Evolutionary conservation across 495 filamentous ascomycete genomes (phyloP), one percentile per base, ranked within the genome.

Genomic region (Cladorrhinum samala): DNA sequence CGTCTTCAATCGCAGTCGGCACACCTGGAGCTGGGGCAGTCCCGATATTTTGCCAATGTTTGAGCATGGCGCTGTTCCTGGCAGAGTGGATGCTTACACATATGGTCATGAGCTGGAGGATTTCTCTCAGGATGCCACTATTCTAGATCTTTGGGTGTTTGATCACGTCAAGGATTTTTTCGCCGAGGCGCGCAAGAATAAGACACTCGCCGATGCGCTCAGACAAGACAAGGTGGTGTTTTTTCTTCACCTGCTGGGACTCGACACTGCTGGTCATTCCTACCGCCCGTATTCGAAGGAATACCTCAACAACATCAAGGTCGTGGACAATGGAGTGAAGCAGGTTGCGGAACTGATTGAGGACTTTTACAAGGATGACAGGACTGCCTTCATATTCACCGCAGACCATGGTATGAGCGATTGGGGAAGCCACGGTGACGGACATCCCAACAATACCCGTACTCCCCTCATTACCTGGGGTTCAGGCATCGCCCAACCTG

Each of bases 341-440:
- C 83, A 95, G 65, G 84, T 95, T 39, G 84, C 86, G 14, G 78
- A 84, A 54, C 62, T 96, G 36, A 83, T 96, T 36, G 83, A 93
- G 11, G 82, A 91, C 21, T 99, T 97, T 65, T 99, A 96, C 61
- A 76, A 68, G n/a, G 94, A 99, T 65, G 86, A 78, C 11, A 84
- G 93, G 71, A 96, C 94, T 0, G 89, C 94, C 1, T 99, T 88
- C 63, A 82, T 99, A 13, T 99, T 99, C 67, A 99, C 94, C 9
- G 93, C 93, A 2, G 93, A 99, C 60, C 93, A 99, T 71, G 93
- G 93, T 9, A 99, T 99, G 92, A 96, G 88, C 63, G 94, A 99
- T 71, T 95, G 87, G 86, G 93, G 93, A 11, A 95, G 89, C 56
- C 93, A 99, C 63, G 93, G 93, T 40, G 93, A 99, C 65, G 93